Conservation (phyloP, 306 rosid genomes). For the Pachyrhizus erosus region DNA sequence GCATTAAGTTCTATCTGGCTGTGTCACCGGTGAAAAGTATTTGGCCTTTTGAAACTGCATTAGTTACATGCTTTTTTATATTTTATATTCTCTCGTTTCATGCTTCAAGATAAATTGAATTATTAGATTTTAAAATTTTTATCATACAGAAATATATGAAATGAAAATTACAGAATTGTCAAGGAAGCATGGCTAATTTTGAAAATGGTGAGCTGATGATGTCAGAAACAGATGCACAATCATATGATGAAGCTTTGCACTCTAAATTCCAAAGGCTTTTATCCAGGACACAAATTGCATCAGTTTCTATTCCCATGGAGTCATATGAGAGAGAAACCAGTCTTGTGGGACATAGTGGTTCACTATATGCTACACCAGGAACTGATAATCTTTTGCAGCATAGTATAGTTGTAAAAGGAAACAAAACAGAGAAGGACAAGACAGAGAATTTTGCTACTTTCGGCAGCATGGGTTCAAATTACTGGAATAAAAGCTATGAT, state of each 20-base stretch:
- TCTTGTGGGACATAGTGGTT: conserved; percentile 65
- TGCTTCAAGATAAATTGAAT: neutral
- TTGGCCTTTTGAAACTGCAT: neutral
- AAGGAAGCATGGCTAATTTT: conserved; percentile 56
- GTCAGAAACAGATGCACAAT: conserved; percentile 42
- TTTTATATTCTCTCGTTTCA: conserved; percentile 3
- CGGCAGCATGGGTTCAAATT: conserved; percentile 28
- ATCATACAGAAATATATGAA: neutral
- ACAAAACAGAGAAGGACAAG: conserved; percentile 45
- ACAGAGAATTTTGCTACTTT: conserved; percentile 50
- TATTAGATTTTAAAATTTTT: conserved; percentile 7
- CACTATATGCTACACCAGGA: conserved; percentile 45
- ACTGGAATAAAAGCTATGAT: conserved; percentile 49
- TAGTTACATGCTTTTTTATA: conserved; percentile 6
- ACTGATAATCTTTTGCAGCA: conserved; percentile 43
- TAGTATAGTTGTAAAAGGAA: conserved; percentile 37
- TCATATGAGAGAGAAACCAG: conserved; percentile 50
- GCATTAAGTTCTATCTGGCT: conserved; percentile 25
- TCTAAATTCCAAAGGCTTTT: conserved; percentile 46
- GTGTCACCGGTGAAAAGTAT: neutral
- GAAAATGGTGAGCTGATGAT: conserved; percentile 64
- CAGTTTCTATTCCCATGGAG: conserved; percentile 61
- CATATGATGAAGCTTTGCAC: conserved; percentile 42
- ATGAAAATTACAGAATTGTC: conserved; percentile 39
- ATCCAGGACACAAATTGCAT: conserved; percentile 61